Base-by-base conservation (phyloP, 2,329 filamentous ascomycete genomes). In the Aspergillus persii region DNA sequence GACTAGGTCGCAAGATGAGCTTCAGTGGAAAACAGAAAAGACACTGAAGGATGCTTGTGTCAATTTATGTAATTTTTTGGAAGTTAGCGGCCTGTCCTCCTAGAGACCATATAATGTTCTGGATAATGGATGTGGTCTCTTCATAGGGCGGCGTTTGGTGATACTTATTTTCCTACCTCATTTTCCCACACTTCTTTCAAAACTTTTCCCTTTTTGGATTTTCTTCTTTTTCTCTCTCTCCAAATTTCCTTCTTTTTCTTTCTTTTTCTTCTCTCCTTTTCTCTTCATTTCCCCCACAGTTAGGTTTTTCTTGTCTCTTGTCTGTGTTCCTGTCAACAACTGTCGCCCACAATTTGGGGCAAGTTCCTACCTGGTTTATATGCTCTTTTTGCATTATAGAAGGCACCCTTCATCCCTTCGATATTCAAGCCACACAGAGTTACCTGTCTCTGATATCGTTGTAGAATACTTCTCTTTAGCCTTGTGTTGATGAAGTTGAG, bases 1-100 rank as follows among this genome's bases (percentile, higher is more conserved):
- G 48, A 64, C 67, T 23, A 66, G 74, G 31, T 74, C 74, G 2
- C 61, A 85, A 60, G 78, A 83, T 69, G 87, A 90, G 74, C 78
- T 89, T 50, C 71, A 74, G 57, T 78, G 71, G 69, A 73, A 75
- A 60, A 76, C 75, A 8, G 66, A 76, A 50, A 76, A 76, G 63
- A 68, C 72, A 5, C 57, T 77, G 58, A 69, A 63, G 41, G 73
- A 77, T 63, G 75, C 74, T 7, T 77, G 75, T 58, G 58, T 63
- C 47, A 75, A 72, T 57, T 71, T 76, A 49, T 76, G 73, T 61
- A 74, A 72, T 61, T 76, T 76, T 59, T 58, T 76, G 44, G 60
- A 71, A 54, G 66, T 73, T 39, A 75, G 71, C 49, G 70, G 69
- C 29, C 50, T 73, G 33, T 69, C 68, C 27, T 67, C 66, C 31